Evolutionary conservation across 345 rosid species (phyloP).

Genomic region (Gossypium raimondii): DNA sequence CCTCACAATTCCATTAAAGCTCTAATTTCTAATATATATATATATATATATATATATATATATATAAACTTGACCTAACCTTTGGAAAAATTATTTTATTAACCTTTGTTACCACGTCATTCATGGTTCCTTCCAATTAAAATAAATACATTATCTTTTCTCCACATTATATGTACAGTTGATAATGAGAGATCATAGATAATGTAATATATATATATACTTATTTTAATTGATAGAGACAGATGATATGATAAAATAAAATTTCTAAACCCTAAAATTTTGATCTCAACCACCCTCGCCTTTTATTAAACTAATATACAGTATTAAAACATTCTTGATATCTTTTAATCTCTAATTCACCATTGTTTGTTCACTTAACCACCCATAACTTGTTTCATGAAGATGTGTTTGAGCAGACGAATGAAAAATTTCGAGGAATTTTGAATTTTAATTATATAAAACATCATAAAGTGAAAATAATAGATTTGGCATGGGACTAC

Average conservation of each 20-base stretch:
- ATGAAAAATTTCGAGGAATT: background rate
- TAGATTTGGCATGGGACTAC: background rate
- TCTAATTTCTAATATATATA: slow-evolving; percentile 13
- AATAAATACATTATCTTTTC: no score
- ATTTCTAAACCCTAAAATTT: background rate
- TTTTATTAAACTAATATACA: background rate
- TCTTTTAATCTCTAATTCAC: slow-evolving; percentile 22
- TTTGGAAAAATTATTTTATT: no score
- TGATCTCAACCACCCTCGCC: background rate
- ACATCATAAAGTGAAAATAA: background rate
- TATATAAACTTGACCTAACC: no score
- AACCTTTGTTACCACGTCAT: no score
- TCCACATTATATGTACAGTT: no score
- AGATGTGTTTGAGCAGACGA: slow-evolving; percentile 21
- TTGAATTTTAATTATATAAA: background rate
- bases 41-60: no score
- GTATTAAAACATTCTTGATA: background rate
- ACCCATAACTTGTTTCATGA: background rate
- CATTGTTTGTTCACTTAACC: slow-evolving; percentile 17
- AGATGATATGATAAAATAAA: no score
- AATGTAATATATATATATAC: no score
- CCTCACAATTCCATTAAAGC: slow-evolving; percentile 38
- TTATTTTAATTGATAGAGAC: no score
- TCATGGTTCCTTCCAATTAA: fast-evolving
- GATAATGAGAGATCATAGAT: fast-evolving